phyloP scores from a whole-genome alignment of 768 basidiomycete species.

The Termitomyces sp. region DNA sequence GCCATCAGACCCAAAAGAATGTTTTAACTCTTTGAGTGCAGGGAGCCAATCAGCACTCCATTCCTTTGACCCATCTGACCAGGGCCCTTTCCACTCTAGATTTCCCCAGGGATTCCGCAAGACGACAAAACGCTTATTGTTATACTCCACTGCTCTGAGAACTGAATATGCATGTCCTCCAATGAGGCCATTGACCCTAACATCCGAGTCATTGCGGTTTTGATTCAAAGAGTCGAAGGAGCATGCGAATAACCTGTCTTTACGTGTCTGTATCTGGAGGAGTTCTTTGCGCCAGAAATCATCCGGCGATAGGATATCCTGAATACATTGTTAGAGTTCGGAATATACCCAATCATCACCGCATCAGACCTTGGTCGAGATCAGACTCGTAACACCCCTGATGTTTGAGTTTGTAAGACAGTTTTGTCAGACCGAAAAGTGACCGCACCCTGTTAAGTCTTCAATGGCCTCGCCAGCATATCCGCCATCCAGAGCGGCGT shows the following conservation, averaged over 20 bases:
- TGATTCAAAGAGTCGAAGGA: conserved; percentile 25
- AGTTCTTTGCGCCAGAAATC: conserved; percentile 51
- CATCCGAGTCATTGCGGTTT: not conserved
- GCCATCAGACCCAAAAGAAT: conserved; percentile 48
- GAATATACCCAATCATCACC: not conserved
- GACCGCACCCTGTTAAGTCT: conserved; percentile 50
- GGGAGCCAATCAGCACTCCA: conserved; percentile 51
- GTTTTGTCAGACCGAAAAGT: not conserved
- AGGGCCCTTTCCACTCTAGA: conserved; percentile 46
- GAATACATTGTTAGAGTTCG: not conserved
- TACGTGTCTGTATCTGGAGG: conserved; percentile 38
- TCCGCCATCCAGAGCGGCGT: conserved; percentile 39
- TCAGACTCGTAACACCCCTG: conserved; percentile 23
- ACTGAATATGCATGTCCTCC: conserved; percentile 47
- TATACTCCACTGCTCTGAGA: conserved; percentile 41
- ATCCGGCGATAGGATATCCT: conserved; percentile 49
- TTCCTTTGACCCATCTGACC: conserved; percentile 56
- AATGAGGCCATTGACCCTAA: conserved; percentile 34
- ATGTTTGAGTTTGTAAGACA: not conserved
- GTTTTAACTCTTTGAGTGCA: conserved; percentile 35
- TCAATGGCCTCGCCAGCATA: conserved; percentile 49
- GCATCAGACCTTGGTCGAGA: conserved; percentile 18
- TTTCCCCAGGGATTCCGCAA: conserved; percentile 53
- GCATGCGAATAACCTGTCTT: conserved; percentile 49
- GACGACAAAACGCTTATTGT: conserved; percentile 47